A percentile compares a stretch with the other conserved stretches of the same genome.
Conservation (phyloP, 345 rosid genomes). For the Citrus medica region DNA sequence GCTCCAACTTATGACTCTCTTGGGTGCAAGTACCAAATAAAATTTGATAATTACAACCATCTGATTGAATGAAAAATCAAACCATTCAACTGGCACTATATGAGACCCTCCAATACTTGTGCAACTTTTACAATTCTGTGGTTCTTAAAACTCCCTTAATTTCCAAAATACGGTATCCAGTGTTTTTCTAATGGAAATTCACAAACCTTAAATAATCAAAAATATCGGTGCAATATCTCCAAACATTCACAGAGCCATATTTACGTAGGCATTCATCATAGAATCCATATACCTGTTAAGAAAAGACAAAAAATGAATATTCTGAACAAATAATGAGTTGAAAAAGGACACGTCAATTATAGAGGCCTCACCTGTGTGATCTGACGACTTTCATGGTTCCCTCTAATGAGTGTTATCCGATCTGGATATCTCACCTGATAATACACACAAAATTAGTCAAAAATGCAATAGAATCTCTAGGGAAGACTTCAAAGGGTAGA, state of each 20-base stretch:
- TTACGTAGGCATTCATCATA: conserved; percentile 96
- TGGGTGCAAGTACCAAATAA: neutral
- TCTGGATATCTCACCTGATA: conserved; percentile 94
- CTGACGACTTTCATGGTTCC: conserved; percentile 97
- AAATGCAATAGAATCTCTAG: neutral
- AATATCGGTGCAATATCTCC: conserved; percentile 98
- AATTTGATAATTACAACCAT: neutral
- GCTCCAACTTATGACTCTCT: neutral
- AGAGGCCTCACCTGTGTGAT: conserved; percentile 75
- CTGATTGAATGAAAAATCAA: neutral
- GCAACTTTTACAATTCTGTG: neutral
- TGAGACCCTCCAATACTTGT: neutral
- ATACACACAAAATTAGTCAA: conserved; percentile 22
- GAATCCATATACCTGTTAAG: conserved; percentile 85
- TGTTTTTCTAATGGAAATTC: conserved; percentile 1
- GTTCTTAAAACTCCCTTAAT: neutral
- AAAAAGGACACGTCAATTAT: conserved; percentile 18
- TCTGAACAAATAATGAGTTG: neutral
- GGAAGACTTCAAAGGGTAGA: neutral
- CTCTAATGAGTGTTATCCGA: conserved; percentile 90
- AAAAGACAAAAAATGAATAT: conserved; percentile 17
- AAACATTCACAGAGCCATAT: conserved; percentile 94
- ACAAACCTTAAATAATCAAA: conserved; percentile 92
- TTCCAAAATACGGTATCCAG: conserved; percentile 1
- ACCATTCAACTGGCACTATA: neutral